A percentile compares a stretch with the other conserved stretches of the same genome.
These are phyloP conservation scores for Aspergillus wentii DNA, from an alignment of 495 filamentous ascomycete genomes.

Conservation along the genomic window DNA sequence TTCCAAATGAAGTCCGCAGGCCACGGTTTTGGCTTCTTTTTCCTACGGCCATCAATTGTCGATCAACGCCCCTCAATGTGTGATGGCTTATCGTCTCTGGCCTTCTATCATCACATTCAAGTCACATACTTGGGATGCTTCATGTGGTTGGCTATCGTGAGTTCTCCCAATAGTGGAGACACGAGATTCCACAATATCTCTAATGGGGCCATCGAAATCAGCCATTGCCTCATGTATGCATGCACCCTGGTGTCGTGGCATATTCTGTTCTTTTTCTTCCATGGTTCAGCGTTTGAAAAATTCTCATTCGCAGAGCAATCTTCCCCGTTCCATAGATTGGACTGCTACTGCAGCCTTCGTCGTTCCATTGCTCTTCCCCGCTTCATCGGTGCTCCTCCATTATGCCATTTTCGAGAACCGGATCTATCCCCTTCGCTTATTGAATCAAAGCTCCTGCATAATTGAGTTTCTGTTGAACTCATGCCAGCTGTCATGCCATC, in stretches of 20 bases:
- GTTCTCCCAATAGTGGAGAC: slow-evolving; percentile 32
- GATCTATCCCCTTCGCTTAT: slow-evolving; percentile 7
- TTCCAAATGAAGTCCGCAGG: slow-evolving; percentile 29
- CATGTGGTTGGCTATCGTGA: slow-evolving; percentile 33
- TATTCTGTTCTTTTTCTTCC: slow-evolving; percentile 22
- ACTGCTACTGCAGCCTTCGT: slow-evolving; percentile 30
- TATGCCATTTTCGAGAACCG: slow-evolving; percentile 16
- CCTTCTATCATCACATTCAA: slow-evolving; percentile 26
- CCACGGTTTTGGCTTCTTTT: slow-evolving; percentile 15
- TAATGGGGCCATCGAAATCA: slow-evolving; percentile 29
- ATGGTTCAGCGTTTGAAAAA: slow-evolving; percentile 32
- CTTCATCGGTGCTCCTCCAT: slow-evolving; percentile 19
- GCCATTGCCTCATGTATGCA: slow-evolving; percentile 39
- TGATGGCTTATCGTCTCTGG: slow-evolving; percentile 37
- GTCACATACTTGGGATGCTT: slow-evolving; percentile 21
- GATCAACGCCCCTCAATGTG: slow-evolving; percentile 34
- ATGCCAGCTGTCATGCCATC: slow-evolving; percentile 39
- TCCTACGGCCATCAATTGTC: slow-evolving; percentile 22
- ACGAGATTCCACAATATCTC: slow-evolving; percentile 31
- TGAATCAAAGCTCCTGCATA: slow-evolving; percentile 38
- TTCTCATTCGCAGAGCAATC: slow-evolving; percentile 32
- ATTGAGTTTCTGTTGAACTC: slow-evolving; percentile 26
- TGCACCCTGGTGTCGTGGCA: slow-evolving; percentile 37
- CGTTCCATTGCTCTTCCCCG: slow-evolving; percentile 30
- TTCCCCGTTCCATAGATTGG: slow-evolving; percentile 21